Base-by-base conservation (phyloP, 140 eudicot species). In the Cichorium intybus region DNA sequence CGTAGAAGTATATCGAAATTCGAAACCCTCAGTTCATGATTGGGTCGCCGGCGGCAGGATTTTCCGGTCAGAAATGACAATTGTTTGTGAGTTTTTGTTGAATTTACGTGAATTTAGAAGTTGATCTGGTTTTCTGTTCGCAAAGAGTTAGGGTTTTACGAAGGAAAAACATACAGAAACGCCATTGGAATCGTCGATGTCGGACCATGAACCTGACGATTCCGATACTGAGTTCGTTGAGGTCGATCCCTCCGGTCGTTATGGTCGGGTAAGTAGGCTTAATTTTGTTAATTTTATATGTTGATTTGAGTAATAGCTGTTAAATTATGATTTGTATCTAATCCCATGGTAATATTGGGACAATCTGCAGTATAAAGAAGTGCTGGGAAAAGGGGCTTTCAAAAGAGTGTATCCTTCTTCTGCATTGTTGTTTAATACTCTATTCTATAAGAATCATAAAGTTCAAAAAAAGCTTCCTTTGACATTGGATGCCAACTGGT, bases 351-450 rank as follows among this genome's bases (percentile, higher is more conserved):
- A 41, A 34, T 28, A 73, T 27, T 58, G 39, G 45, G 62, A 15
- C 29, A 20, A 59, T 70, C 77, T 79, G 87, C 98, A 92, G 98
- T 88, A 92, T 60, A 92, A 92, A 75, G 98, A 92, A 66, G 84
- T 88, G 34, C 76, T 92, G 31, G 98, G 98, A 47, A 92, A 83
- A 77, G 98, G 98, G 50, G 98, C 98, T 55, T 92, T 85, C 62
- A 92, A 92, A 76, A 92, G 88, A 88, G 98, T 92, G 98, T 92
- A 92, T 88, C 88, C 95, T 80, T 56, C 54, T 21, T 41, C 26
- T 55, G 39, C 64, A 62, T 70, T 20, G 15, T 47, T 64, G 31
- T 54, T 29, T 10, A 59, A 43, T 14, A 43, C 49, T 9, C 46
- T 2, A 10, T 27, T 39, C 46, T 9, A 2, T 39, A 39, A 9